phyloP scores from a whole-genome alignment of 148 eudicot species.

The Pouteria glomerata region DNA sequence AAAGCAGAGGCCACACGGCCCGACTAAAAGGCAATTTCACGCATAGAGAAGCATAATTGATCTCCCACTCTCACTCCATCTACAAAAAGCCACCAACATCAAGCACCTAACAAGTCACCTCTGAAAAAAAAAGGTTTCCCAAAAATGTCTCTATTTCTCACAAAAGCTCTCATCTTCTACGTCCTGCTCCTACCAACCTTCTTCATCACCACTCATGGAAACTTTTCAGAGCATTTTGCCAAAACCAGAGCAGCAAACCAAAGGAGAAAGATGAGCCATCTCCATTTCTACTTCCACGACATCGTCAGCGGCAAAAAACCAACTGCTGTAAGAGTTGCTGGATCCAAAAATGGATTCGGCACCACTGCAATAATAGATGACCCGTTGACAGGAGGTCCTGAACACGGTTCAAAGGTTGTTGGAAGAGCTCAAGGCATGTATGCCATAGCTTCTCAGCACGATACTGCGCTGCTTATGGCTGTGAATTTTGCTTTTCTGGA shows the following conservation, averaged over 20 bases:
- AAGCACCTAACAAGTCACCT: neutral
- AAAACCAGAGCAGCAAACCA: neutral
- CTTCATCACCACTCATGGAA: neutral
- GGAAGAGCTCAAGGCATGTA: slow-evolving; percentile 66
- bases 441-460: slow-evolving; percentile 21
- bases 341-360: slow-evolving; percentile 34
- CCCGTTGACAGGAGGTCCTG: slow-evolving; percentile 37
- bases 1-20: neutral
- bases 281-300: slow-evolving; percentile 61
- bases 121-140: neutral
- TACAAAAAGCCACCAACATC: neutral
- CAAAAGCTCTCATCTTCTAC: neutral
- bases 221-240: slow-evolving; percentile 3
- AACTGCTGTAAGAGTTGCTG: slow-evolving; percentile 36
- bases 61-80: neutral
- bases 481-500: slow-evolving; percentile 32
- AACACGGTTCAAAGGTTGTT: slow-evolving; percentile 28
- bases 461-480: slow-evolving; percentile 30
- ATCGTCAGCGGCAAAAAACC: slow-evolving; percentile 39
- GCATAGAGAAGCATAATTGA: too few species aligned
- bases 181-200: neutral
- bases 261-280: slow-evolving; percentile 25
- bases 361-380: slow-evolving; percentile 37
- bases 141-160: slow-evolving; percentile 5
- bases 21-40: too few species aligned